These are phyloP conservation scores for Spiromastix sp. DNA, from an alignment of 2,329 filamentous ascomycete species.

Conservation along the genomic window DNA sequence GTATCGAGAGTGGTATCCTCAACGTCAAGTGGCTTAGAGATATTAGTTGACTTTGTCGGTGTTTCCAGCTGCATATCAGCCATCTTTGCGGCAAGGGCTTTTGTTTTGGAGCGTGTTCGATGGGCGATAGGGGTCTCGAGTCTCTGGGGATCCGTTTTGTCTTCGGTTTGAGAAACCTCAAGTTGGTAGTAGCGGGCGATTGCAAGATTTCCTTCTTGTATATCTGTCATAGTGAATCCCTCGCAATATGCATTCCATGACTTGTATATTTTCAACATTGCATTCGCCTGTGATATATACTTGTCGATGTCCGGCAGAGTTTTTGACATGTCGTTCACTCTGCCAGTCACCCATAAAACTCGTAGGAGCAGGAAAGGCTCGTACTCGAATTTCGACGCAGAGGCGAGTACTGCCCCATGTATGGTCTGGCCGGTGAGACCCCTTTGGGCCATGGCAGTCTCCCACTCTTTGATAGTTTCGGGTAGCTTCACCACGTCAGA, in stretches of 20 bases:
- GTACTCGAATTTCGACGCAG: slow-evolving; percentile 3
- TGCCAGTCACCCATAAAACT: slow-evolving; percentile 1
- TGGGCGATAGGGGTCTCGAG: slow-evolving; percentile 5
- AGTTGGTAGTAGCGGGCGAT: slow-evolving; percentile 5
- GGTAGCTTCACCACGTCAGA: too few relatives aligned
- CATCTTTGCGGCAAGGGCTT: slow-evolving; percentile 2
- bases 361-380: slow-evolving; percentile 3
- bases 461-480: slow-evolving; percentile 1
- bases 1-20: slow-evolving; percentile 1
- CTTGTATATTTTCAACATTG: not conserved
- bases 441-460: not conserved
- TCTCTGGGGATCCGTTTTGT: slow-evolving; percentile 3
- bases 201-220: slow-evolving; percentile 2
- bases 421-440: slow-evolving; percentile 2
- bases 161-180: slow-evolving; percentile 4
- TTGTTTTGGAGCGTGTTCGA: slow-evolving; percentile 4
- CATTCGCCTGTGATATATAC: slow-evolving; percentile 1
- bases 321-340: not conserved
- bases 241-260: slow-evolving; percentile 3
- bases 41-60: too few relatives aligned
- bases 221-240: not conserved
- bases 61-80: slow-evolving; percentile 3
- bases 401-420: slow-evolving; percentile 1
- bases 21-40: too few relatives aligned
- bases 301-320: not conserved